These are phyloP conservation scores for Isoetes engelmannii DNA, from an alignment of 83 land plant genomes.

Conservation along the genomic window DNA sequence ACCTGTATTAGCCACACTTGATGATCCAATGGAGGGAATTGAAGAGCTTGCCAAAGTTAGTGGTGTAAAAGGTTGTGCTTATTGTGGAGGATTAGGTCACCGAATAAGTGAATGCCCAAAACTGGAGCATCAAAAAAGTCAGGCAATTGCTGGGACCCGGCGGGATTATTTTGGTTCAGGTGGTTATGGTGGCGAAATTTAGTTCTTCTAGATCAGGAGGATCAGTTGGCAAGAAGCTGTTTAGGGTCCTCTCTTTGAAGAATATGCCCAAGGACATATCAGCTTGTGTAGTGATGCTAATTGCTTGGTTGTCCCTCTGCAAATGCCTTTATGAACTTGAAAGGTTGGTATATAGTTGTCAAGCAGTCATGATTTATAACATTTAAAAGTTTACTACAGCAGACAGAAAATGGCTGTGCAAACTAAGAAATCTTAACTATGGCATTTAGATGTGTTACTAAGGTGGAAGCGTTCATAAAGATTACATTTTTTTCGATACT, in stretches of 20 bases:
- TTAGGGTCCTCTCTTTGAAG: background rate
- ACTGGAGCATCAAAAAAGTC: constrained; percentile 84
- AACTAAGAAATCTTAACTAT: no score
- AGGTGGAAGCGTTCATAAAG: no score
- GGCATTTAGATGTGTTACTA: no score
- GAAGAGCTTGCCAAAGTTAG: constrained; percentile 78
- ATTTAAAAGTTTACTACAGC: no score
- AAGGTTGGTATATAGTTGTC: no score
- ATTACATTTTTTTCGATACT: no score
- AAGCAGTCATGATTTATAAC: no score
- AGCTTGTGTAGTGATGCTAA: no score
- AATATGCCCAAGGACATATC: no score
- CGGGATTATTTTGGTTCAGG: constrained; percentile 92
- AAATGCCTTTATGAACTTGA: no score
- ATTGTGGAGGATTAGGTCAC: constrained; percentile 94
- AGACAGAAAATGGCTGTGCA: no score
- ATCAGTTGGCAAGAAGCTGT: background rate
- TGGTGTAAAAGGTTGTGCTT: constrained; percentile 90
- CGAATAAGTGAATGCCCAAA: constrained; percentile 84
- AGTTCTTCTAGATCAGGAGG: constrained; percentile 12
- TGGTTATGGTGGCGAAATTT: constrained; percentile 90
- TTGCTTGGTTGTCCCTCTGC: no score
- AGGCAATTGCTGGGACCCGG: constrained; percentile 82
- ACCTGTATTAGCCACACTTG: constrained; percentile 77
- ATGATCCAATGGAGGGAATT: constrained; percentile 87